Evolutionary conservation across 208 protist species (phyloP).

Genomic region (Balamuthia mandrillaris): DNA sequence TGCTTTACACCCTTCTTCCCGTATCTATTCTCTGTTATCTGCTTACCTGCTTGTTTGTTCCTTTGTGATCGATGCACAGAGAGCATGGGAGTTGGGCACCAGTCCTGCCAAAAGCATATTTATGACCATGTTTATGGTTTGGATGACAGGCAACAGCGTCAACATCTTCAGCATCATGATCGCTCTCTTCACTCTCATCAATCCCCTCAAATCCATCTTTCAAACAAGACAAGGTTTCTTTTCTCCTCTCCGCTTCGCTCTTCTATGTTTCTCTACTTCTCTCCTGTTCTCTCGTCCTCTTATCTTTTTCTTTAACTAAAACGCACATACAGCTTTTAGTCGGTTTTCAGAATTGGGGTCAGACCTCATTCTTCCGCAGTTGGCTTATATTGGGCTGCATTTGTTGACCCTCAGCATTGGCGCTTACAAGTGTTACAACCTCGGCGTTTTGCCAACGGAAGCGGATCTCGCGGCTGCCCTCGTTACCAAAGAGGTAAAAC

Average conservation of each 20-base stretch:
- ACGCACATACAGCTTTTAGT: not conserved
- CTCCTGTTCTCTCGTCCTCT: not conserved
- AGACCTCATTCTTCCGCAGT: not conserved
- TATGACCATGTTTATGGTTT: conserved; percentile 50
- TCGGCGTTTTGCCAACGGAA: conserved; percentile 13
- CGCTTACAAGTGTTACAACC: conserved; percentile 28
- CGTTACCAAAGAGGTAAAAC: not conserved
- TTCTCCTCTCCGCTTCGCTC: not conserved
- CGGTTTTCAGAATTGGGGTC: not conserved
- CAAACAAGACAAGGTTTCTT: not conserved
- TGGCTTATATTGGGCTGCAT: not conserved
- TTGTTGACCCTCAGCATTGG: not conserved
- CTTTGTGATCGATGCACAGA: no score
- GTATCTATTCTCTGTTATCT: no score
- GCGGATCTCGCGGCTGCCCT: not conserved
- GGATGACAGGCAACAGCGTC: conserved; percentile 38
- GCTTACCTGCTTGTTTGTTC: no score
- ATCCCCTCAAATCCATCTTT: conserved; percentile 7
- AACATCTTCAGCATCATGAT: conserved; percentile 50
- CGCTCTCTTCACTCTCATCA: conserved; percentile 1
- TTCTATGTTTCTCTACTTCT: no score
- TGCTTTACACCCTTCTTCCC: no score
- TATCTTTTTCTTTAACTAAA: not conserved
- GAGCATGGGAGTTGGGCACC: conserved; percentile 28
- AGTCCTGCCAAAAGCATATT: not conserved